Evolutionary conservation across 164 flowering plant genomes (phyloP).

Genomic region (Piper longum): DNA sequence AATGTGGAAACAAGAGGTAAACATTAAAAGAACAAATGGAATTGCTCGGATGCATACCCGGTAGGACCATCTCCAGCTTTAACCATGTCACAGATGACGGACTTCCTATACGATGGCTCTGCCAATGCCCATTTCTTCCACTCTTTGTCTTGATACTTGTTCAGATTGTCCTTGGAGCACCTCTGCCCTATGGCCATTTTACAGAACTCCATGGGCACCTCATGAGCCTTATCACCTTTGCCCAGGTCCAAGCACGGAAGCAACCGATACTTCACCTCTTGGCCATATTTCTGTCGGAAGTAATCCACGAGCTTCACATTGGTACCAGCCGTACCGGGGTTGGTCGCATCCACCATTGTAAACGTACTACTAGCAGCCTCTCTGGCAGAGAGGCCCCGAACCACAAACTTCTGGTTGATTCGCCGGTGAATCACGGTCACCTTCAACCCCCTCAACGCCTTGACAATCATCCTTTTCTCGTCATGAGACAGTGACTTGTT

Average conservation of each 20-base stretch:
- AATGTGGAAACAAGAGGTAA: too few relatives aligned
- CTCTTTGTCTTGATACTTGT: constrained; percentile 6
- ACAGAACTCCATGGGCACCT: constrained; percentile 78
- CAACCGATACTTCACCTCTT: constrained; percentile 19
- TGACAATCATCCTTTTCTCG: constrained; percentile 10
- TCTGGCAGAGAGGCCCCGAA: constrained; percentile 29
- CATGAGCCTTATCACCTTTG: constrained; percentile 21
- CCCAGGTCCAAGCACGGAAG: constrained; percentile 68
- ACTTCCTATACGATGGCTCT: constrained; percentile 24
- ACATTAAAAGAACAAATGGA: too few relatives aligned
- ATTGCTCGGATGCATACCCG: constrained; percentile 31
- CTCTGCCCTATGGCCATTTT: constrained; percentile 55
- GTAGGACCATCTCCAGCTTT: constrained; percentile 38
- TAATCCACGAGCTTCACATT: constrained; percentile 26
- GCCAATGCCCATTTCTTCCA: constrained; percentile 26
- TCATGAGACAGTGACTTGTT: not conserved
- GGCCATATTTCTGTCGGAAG: constrained; percentile 32
- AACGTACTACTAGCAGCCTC: constrained; percentile 16
- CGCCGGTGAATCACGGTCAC: constrained; percentile 51
- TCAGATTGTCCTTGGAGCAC: constrained; percentile 40
- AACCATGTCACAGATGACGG: constrained; percentile 29
- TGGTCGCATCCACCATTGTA: constrained; percentile 19
- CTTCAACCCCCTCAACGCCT: constrained; percentile 34
- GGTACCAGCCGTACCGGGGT: constrained; percentile 9
- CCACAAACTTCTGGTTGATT: constrained; percentile 37